A percentile compares a stretch with the other conserved stretches of the same genome.
These are phyloP conservation scores for Coemansia sp. DNA, from an alignment of 192 early-diverging fungal genomes.

Conservation along the genomic window DNA sequence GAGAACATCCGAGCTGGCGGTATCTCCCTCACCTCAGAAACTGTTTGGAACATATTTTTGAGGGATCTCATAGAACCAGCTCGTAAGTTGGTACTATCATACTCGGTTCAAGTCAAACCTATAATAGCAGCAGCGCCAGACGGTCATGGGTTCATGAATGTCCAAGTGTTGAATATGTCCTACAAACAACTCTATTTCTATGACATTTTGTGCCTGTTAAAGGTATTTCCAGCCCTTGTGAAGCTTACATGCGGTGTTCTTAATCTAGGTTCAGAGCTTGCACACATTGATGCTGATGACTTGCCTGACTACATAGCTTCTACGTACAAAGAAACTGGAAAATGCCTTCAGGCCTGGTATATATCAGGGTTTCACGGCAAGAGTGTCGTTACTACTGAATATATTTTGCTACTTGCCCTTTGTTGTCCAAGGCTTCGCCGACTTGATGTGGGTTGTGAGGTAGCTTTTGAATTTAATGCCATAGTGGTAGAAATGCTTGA, in stretches of 20 bases:
- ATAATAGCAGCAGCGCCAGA: neutral
- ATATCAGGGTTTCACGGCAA: neutral
- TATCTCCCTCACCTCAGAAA: neutral
- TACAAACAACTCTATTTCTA: neutral
- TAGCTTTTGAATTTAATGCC: neutral
- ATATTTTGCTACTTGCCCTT: neutral
- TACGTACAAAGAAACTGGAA: neutral
- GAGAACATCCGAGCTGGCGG: neutral
- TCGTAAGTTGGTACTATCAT: neutral
- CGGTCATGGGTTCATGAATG: neutral
- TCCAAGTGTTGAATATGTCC: neutral
- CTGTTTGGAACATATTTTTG: neutral
- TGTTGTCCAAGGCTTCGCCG: neutral
- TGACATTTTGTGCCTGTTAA: neutral
- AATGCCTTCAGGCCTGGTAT: neutral
- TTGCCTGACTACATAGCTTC: neutral
- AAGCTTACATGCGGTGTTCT: neutral
- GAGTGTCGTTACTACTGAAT: neutral
- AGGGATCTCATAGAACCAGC: no score
- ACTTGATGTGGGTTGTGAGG: neutral
- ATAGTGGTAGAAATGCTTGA: neutral
- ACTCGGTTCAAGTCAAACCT: neutral
- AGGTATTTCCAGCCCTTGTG: neutral
- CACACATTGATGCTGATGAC: neutral
- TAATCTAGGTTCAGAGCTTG: neutral